Evolutionary conservation across 148 eudicot genomes (phyloP).

Genomic region (Rheum nobile): DNA sequence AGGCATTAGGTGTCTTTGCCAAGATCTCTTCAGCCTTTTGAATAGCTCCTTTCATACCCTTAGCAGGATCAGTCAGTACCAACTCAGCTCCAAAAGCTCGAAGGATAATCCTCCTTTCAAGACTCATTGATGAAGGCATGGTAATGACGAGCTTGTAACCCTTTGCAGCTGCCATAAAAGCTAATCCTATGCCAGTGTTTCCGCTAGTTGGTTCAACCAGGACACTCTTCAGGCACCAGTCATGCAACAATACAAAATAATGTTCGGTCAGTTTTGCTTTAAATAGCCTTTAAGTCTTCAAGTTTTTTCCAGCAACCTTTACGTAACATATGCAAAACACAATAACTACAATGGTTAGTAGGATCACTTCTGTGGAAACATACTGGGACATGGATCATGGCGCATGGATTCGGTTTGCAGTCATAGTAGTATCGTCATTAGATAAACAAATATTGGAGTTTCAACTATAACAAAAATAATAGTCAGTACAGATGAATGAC

Average conservation of each 20-base stretch:
- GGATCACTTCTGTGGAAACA: no score
- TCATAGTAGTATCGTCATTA: no score
- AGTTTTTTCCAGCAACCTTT: no score
- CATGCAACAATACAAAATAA: background rate
- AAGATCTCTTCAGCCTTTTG: conserved; percentile 71
- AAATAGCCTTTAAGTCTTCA: conserved; percentile 10
- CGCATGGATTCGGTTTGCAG: no score
- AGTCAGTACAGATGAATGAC: background rate
- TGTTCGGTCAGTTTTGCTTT: background rate
- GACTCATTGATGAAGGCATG: conserved; percentile 27
- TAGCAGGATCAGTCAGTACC: conserved; percentile 22
- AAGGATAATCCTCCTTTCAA: conserved; percentile 24
- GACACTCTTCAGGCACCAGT: conserved; percentile 9
- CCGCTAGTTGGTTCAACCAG: conserved; percentile 26
- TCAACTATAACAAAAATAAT: background rate
- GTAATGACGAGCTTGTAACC: conserved; percentile 25
- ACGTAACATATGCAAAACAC: no score
- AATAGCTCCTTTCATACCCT: conserved; percentile 60
- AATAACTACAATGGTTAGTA: no score
- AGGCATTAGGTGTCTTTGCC: conserved; percentile 65
- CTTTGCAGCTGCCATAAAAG: conserved; percentile 28
- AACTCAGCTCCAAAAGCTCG: conserved; percentile 23
- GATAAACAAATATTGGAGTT: background rate
- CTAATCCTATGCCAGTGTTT: conserved; percentile 25
- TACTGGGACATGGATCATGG: no score